phyloP scores from a whole-genome alignment of 306 rosid species.

The Betula pendula region DNA sequence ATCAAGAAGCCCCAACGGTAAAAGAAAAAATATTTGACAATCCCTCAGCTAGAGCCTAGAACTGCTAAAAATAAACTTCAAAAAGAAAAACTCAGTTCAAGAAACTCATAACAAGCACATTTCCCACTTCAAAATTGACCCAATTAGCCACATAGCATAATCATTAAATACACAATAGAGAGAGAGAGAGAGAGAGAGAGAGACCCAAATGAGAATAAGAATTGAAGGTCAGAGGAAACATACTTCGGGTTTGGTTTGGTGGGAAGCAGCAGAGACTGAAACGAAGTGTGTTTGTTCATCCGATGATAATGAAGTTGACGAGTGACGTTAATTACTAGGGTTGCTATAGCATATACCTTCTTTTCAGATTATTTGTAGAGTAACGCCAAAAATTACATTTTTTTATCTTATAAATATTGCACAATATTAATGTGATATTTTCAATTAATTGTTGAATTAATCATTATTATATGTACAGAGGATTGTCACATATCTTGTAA shows the following conservation, averaged over 20 bases:
- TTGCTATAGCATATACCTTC: neutral
- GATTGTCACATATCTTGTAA: too few species aligned
- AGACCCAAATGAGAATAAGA: neutral
- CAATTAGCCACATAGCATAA: neutral
- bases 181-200: neutral
- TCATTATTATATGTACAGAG: too few species aligned
- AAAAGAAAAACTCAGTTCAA: neutral
- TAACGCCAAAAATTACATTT: too few species aligned
- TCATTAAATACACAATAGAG: too few species aligned
- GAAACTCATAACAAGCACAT: neutral
- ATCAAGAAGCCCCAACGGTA: neutral
- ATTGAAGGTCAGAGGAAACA: neutral
- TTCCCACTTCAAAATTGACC: neutral
- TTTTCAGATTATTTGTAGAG: too few species aligned
- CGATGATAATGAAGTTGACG: slow-evolving; percentile 16
- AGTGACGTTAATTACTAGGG: slow-evolving; percentile 27
- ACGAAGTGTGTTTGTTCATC: neutral
- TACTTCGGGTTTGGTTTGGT: neutral
- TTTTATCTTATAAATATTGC: too few species aligned
- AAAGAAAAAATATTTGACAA: neutral
- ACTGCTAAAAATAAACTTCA: neutral
- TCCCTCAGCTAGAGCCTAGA: neutral
- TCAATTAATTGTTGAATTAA: too few species aligned
- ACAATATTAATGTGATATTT: too few species aligned
- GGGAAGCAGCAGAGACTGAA: slow-evolving; percentile 2